phyloP scores from a whole-genome alignment of 768 basidiomycete genomes.

The Rhizopogon vulgaris region DNA sequence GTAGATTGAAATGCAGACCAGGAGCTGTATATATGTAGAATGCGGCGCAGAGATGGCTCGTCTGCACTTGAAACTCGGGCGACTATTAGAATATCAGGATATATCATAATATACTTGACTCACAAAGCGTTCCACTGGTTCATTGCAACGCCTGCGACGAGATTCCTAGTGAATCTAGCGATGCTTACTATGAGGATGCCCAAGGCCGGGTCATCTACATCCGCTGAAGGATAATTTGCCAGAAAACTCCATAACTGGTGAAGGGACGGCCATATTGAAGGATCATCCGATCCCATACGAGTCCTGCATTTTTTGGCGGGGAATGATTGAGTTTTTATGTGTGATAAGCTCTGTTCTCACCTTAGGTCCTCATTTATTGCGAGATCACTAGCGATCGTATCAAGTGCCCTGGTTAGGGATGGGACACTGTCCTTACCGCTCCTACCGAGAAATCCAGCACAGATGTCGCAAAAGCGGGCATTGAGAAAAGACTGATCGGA shows the following conservation, averaged over 20 bases:
- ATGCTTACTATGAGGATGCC: conserved; percentile 42
- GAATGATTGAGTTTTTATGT: background rate
- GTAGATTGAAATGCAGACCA: conserved; percentile 63
- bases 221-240: conserved; percentile 27
- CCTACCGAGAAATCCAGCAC: conserved; percentile 33
- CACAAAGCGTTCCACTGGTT: conserved; percentile 75
- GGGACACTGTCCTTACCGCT: conserved; percentile 14
- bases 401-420: conserved; percentile 34
- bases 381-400: conserved; percentile 45
- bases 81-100: background rate
- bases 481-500: conserved; percentile 10
- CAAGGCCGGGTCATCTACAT: conserved; percentile 28
- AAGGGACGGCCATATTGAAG: conserved; percentile 50
- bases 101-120: conserved; percentile 23
- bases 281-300: conserved; percentile 30
- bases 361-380: conserved; percentile 36
- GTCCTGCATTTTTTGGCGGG: conserved; percentile 17
- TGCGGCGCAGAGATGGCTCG: conserved; percentile 61
- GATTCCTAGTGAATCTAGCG: conserved; percentile 77
- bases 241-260: conserved; percentile 46
- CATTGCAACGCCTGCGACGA: conserved; percentile 66
- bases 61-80: conserved; percentile 43
- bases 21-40: conserved; percentile 72
- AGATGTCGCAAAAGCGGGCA: conserved; percentile 35
- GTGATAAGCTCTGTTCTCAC: conserved; percentile 8